Evolutionary conservation across 441 rosid genomes (phyloP).

Genomic region (Rhodomyrtus psidioides): DNA sequence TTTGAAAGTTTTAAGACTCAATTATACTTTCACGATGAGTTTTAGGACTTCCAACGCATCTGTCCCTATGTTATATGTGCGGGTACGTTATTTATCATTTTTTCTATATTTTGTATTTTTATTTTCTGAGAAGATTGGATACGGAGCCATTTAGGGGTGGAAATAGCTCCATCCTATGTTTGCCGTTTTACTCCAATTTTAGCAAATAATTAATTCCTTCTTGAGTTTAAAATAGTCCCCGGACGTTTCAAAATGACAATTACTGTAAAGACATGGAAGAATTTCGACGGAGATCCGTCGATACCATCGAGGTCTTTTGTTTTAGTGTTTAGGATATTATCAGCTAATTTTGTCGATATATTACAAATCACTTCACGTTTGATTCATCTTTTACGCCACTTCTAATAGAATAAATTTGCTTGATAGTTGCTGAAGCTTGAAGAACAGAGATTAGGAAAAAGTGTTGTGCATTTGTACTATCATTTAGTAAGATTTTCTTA

Average conservation of each 20-base stretch:
- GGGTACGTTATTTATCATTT: too few relatives aligned
- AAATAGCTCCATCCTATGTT: not conserved
- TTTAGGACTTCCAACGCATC: too few relatives aligned
- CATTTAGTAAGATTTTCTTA: not conserved
- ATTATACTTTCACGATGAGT: too few relatives aligned
- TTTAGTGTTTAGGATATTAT: not conserved
- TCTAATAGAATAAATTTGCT: not conserved
- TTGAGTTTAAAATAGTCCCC: not conserved
- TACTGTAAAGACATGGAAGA: not conserved
- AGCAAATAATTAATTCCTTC: not conserved
- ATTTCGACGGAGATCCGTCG: not conserved
- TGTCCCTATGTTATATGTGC: too few relatives aligned
- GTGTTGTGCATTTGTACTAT: rapidly evolving
- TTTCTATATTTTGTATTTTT: not conserved
- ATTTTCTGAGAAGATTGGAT: not conserved
- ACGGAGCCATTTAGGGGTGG: not conserved
- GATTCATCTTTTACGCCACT: not conserved
- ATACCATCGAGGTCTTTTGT: not conserved
- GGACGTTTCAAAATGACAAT: not conserved
- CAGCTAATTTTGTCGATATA: not conserved
- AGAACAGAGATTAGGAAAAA: not conserved
- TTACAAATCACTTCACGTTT: not conserved
- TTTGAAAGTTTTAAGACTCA: too few relatives aligned
- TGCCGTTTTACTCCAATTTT: not conserved
- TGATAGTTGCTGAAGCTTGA: not conserved